These are phyloP conservation scores for Trichoderma asperellum DNA, from an alignment of 2,329 filamentous ascomycete genomes.

Conservation along the genomic window DNA sequence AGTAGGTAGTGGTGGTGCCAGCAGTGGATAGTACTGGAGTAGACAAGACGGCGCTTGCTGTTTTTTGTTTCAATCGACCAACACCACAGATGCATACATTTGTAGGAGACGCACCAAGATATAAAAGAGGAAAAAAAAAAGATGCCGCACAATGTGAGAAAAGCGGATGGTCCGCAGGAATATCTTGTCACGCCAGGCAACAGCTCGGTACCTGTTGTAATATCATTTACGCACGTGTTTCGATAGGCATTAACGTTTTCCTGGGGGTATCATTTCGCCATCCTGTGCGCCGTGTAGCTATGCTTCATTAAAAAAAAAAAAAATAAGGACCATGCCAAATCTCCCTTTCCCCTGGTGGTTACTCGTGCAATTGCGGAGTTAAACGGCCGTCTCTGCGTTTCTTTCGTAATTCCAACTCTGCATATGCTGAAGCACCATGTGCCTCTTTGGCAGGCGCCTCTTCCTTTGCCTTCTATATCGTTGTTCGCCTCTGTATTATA, in stretches of 20 bases:
- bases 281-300: slow-evolving; percentile 30
- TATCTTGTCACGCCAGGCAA: slow-evolving; percentile 15
- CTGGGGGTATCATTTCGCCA: slow-evolving; percentile 28
- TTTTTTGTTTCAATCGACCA: background rate
- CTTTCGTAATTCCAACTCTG: background rate
- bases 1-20: background rate
- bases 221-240: slow-evolving; percentile 20
- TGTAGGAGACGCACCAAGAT: background rate
- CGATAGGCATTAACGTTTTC: background rate
- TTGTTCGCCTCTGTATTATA: background rate
- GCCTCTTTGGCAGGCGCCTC: background rate
- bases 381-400: background rate
- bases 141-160: background rate
- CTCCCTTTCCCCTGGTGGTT: background rate
- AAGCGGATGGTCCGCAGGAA: slow-evolving; percentile 7
- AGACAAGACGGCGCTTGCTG: background rate
- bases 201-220: background rate
- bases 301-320: slow-evolving; percentile 27
- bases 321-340: slow-evolving; percentile 17
- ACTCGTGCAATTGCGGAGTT: slow-evolving; percentile 6
- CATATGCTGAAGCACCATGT: slow-evolving; percentile 7
- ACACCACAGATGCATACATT: background rate
- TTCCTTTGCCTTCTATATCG: slow-evolving; percentile 4
- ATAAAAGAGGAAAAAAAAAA: background rate
- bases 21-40: background rate